These are phyloP conservation scores for Jatropha multifida DNA, from an alignment of 441 rosid genomes.

Conservation along the genomic window DNA sequence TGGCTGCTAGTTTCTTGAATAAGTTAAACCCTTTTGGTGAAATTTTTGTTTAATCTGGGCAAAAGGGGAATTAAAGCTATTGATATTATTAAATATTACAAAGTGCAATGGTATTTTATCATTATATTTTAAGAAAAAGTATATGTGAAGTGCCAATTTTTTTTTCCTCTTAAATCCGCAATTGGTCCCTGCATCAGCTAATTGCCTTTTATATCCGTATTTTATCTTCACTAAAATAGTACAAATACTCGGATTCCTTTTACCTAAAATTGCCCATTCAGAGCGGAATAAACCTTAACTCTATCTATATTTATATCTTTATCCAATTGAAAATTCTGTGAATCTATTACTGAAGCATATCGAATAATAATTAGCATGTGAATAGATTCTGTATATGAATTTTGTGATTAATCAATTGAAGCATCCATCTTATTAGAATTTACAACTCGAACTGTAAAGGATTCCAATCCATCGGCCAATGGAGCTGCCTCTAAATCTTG, in stretches of 20 bases:
- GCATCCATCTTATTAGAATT: neutral
- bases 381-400: slow-evolving; percentile 20
- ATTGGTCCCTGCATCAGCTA: too few species aligned
- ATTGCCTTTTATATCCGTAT: too few species aligned
- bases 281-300: too few species aligned
- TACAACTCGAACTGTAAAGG: neutral
- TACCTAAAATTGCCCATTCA: too few species aligned
- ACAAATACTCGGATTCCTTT: too few species aligned
- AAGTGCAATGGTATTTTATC: too few species aligned
- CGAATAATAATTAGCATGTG: neutral
- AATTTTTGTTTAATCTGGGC: slow-evolving; percentile 2
- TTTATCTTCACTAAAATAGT: too few species aligned
- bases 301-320: neutral
- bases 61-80: neutral
- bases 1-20: neutral
- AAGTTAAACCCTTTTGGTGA: neutral
- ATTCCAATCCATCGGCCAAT: slow-evolving; percentile 13
- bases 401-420: neutral
- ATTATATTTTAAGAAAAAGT: too few species aligned
- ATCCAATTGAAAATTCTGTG: neutral
- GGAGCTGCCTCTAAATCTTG: neutral
- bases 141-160: too few species aligned
- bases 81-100: too few species aligned
- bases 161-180: too few species aligned
- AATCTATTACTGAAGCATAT: neutral